A percentile compares a stretch with the other conserved stretches of the same genome.
phyloP scores from a whole-genome alignment of 129 eudicot species.

The sunflower (Helianthus annuus) region HanXRQr2.0-SUNRISE NC_035438.2:41436021-41436520 shows the following conservation, averaged over 20 bases:
- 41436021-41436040: constrained; percentile 2
- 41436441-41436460: not conserved
- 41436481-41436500: constrained; percentile 56
- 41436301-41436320: constrained; percentile 93
- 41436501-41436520: constrained; percentile 79
- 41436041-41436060: constrained; percentile 57
- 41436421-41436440: constrained; percentile 30
- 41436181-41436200: constrained; percentile 63
- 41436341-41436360: constrained; percentile 90
- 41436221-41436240: constrained; percentile 13
- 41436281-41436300: constrained; percentile 63
- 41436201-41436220: not conserved
- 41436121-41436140: constrained; percentile 71
- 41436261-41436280: not conserved
- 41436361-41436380: constrained; percentile 84
- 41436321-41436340: constrained; percentile 86
- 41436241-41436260: not conserved
- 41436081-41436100: constrained; percentile 72
- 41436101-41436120: constrained; percentile 68
- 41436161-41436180: constrained; percentile 81
- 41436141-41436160: constrained; percentile 74
- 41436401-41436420: constrained; percentile 97
- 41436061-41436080: constrained; percentile 59
- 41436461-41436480: no score
- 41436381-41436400: constrained; percentile 98